Base-by-base conservation (phyloP, 495 filamentous ascomycete genomes). In the Penicillium arizonense region DNA sequence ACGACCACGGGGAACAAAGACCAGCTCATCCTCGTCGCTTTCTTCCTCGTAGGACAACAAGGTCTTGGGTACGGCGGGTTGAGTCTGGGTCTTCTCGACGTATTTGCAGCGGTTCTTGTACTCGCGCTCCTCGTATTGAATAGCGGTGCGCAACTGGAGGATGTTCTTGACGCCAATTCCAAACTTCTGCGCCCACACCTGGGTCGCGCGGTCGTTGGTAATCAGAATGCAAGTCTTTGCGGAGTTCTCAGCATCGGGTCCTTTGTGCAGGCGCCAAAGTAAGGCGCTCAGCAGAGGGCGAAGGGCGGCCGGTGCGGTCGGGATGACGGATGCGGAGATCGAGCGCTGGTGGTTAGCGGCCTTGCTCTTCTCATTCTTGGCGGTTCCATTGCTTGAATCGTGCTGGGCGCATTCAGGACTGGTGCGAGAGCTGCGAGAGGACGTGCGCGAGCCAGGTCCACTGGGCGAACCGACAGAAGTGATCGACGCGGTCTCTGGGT, bases 271-370 rank as follows among this genome's bases (percentile, higher is more conserved):
- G 39, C 78, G 77, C 78, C 83, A 85, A 9, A 88, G 69, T 14
- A 82, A 71, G 26, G 81, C 80, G 62, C 82, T 86, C 60, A 88
- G 77, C 39, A 88, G 64, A 8, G 83, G 80, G 38, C 78, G 77
- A 10, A 85, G 64, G 13, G 60, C 52, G n/a, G 55, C 38, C 30
- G 80, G 78, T 10, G 73, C 74, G 20, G 67, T 62, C 6, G 72
- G 64, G 44, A 73, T 69, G 13, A 57, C 59, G 24, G 73, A 64
- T 8, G 58, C 67, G 5, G 73, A 77, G 13, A 56, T 56, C 14
- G 67, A 69, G 23, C 73, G 75, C 40, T 65, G 67, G 39, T 77
- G 75, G 12, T 67, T 68, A 12, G 44, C 38, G 4, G 21, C 28
- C 33, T 65, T 68, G 24, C 37, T 23, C 40, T 65, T 70, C 30